Evolutionary conservation across 768 basidiomycete genomes (phyloP).

Genomic region (Boletus coccyginus): DNA sequence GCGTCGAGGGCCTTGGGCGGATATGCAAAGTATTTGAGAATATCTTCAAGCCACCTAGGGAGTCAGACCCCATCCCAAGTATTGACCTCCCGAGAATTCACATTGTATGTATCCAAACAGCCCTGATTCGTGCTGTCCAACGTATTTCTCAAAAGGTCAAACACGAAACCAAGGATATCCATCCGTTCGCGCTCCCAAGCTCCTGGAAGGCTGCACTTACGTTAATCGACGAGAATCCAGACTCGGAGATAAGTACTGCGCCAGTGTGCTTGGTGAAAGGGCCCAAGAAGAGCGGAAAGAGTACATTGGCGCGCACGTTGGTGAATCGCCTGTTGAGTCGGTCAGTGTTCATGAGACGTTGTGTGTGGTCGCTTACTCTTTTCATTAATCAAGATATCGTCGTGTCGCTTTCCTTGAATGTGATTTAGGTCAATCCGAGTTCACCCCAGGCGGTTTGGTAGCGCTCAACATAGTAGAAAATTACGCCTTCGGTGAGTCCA

Average conservation of each 20-base stretch:
- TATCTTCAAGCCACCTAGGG: conserved; percentile 54
- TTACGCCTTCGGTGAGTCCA: conserved; percentile 63
- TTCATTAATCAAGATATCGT: conserved; percentile 48
- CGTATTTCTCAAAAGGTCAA: conserved; percentile 21
- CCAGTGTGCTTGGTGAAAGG: conserved; percentile 73
- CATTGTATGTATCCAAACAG: conserved; percentile 38
- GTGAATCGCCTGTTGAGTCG: conserved; percentile 63
- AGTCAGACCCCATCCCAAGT: conserved; percentile 21
- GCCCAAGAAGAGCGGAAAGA: conserved; percentile 86
- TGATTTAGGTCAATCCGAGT: conserved; percentile 93
- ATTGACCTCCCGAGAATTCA: conserved; percentile 49
- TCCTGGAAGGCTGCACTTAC: conserved; percentile 36
- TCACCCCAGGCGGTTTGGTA: conserved; percentile 83
- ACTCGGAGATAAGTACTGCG: conserved; percentile 18
- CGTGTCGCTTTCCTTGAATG: conserved; percentile 91
- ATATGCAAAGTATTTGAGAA: conserved; percentile 62
- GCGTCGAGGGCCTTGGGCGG: conserved; percentile 63
- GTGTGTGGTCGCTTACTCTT: not conserved
- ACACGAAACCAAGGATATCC: conserved; percentile 27
- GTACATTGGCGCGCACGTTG: conserved; percentile 75
- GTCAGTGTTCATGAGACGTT: conserved; percentile 33
- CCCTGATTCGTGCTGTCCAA: conserved; percentile 4
- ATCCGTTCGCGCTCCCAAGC: conserved; percentile 34
- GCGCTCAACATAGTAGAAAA: conserved; percentile 68
- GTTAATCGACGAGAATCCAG: not conserved